Evolutionary conservation across 768 basidiomycete genomes (phyloP).

Genomic region (Pleurotus giganteus): DNA sequence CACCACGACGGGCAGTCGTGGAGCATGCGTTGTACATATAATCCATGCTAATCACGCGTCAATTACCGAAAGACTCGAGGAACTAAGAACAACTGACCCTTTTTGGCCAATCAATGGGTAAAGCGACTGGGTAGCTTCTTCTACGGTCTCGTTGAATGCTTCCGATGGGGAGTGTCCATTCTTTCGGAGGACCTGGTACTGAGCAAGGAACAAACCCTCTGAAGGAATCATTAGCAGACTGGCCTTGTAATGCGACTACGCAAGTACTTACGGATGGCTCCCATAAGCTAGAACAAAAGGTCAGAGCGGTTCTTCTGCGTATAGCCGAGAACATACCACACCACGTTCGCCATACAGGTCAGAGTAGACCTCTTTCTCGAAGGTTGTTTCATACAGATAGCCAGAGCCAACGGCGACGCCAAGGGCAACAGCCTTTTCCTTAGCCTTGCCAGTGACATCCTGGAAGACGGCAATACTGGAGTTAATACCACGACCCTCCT

Average conservation of each 20-base stretch:
- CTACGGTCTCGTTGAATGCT: conserved; percentile 99
- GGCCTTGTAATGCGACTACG: not conserved
- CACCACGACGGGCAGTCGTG: conserved; percentile 97
- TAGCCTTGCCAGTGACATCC: conserved; percentile 96
- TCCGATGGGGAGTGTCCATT: conserved; percentile 97
- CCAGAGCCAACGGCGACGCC: conserved; percentile 95
- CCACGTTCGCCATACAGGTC: conserved; percentile 99
- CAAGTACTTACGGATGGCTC: conserved; percentile 76
- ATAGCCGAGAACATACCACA: conserved; percentile 64
- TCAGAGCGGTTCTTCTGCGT: conserved; percentile 7
- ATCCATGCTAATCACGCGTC: conserved; percentile 68
- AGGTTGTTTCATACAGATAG: conserved; percentile 98
- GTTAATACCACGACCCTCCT: conserved; percentile 99
- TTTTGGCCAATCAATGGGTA: conserved; percentile 96
- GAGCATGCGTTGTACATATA: conserved; percentile 99
- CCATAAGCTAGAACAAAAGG: conserved; percentile 72
- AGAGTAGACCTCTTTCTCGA: conserved; percentile 99
- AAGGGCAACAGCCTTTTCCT: conserved; percentile 94
- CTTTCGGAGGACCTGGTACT: conserved; percentile 96
- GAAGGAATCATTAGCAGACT: conserved; percentile 6
- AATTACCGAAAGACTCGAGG: not conserved
- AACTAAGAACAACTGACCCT: conserved; percentile 51
- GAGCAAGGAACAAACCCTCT: conserved; percentile 99
- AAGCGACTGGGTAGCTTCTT: conserved; percentile 99
- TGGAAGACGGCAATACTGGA: conserved; percentile 94